Base-by-base conservation (phyloP, 257 asterid species). In the Solanum tarijense region DNA sequence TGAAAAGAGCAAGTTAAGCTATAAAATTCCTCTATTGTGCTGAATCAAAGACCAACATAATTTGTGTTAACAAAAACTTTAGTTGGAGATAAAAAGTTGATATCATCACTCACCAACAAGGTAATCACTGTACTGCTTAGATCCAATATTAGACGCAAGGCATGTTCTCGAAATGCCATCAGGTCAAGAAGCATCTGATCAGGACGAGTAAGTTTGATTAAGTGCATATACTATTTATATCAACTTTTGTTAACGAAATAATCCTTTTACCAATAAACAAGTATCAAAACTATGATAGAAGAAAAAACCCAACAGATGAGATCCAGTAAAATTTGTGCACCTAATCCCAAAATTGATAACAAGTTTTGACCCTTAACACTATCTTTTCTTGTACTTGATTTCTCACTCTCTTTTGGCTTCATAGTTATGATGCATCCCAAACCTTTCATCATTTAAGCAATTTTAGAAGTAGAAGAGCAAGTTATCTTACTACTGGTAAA, bases 101-200 rank as follows among this genome's bases (percentile, higher is more conserved):
- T 43, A 85, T 76, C 84, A 85, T 88, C 90, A 86, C 98, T 91
- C 90, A 97, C 99, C 99, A 97, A 93, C 93, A 97, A 93, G 88
- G 99, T 96, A 89, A 97, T 97, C 82, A 97, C 99, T 39, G 99
- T 97, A 90, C 99, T 97, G 93, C 99, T 97, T 81, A 97, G 94
- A 91, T 96, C 99, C 95, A 97, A 91, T 88, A 97, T 95, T 89
- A 97, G 98, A 91, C 99, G 95, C 93, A 97, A 91, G 89, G 99
- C 98, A 89, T 97, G 99, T 93, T 97, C 99, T 48, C 98, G 98
- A 89, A 97, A 97, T 55, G 96, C 96, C 99, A 97, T 96, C 86
- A 97, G 94, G 93, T 97, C 99, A 92, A 94, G 95, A 92, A 97
- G 99, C 90, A 97, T 92, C 99, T 97, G 96, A 79, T 88, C 89